Conservation (phyloP, 805 yeast species). For the Barnettozyma populi region DNA sequence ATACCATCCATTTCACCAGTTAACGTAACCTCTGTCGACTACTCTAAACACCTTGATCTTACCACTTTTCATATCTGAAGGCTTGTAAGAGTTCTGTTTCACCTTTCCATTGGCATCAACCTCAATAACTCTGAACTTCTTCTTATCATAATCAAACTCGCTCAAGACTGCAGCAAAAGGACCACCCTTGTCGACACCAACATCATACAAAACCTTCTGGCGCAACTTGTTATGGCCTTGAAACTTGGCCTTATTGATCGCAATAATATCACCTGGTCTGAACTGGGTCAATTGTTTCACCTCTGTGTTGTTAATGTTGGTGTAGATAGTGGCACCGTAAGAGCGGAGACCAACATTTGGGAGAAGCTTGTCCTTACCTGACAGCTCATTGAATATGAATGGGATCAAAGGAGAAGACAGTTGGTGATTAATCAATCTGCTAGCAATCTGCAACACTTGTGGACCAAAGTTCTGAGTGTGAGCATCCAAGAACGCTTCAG, state of each 20-base stretch:
- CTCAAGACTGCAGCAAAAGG: slow-evolving; percentile 57
- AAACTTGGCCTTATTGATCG: slow-evolving; percentile 71
- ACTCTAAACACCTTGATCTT: slow-evolving; percentile 74
- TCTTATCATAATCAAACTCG: slow-evolving; percentile 70
- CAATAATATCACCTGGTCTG: slow-evolving; percentile 79
- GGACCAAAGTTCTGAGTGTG: slow-evolving; percentile 49
- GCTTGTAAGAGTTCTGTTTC: slow-evolving; percentile 54
- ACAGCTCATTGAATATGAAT: slow-evolving; percentile 32
- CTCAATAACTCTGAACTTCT: slow-evolving; percentile 64
- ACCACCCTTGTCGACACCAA: slow-evolving; percentile 63
- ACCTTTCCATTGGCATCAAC: slow-evolving; percentile 45
- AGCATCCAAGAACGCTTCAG: slow-evolving; percentile 43
- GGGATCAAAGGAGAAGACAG: slow-evolving; percentile 28
- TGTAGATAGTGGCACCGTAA: slow-evolving; percentile 69
- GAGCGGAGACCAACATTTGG: slow-evolving; percentile 61
- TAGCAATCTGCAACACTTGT: slow-evolving; percentile 41
- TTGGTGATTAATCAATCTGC: slow-evolving; percentile 26
- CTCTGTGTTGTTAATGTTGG: slow-evolving; percentile 42
- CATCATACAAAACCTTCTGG: slow-evolving; percentile 49
- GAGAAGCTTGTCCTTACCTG: slow-evolving; percentile 32
- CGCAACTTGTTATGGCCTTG: slow-evolving; percentile 54
- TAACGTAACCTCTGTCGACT: slow-evolving; percentile 65
- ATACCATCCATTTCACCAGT: slow-evolving; percentile 44
- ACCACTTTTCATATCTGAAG: slow-evolving; percentile 74
- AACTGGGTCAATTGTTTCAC: slow-evolving; percentile 55